Evolutionary conservation across 208 protist genomes (phyloP).

Genomic region (Spongospora subterranea): DNA sequence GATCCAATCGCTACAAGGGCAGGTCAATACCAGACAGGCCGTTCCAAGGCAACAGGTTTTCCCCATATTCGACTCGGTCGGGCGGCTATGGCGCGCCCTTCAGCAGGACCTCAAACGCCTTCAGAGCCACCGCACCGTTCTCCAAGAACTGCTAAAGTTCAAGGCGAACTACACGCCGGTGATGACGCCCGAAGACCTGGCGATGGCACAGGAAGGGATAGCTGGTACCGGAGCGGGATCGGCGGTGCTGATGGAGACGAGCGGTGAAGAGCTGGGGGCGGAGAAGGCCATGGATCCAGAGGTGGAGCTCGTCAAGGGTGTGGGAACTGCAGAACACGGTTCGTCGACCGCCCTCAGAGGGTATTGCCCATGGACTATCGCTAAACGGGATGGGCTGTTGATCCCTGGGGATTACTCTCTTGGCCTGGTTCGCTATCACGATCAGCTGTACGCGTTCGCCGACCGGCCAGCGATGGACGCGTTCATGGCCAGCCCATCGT

Average conservation of each 20-base stretch:
- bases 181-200: not conserved
- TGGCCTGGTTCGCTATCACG: constrained; percentile 62
- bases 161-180: not conserved
- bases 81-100: constrained; percentile 34
- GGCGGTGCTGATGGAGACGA: not conserved
- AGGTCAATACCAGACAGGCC: constrained; percentile 38
- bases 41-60: constrained; percentile 41
- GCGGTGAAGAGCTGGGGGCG: not conserved
- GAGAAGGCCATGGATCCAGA: no score
- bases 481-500: constrained; percentile 20
- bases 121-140: not conserved
- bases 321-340: not conserved
- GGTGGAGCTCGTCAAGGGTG: not conserved
- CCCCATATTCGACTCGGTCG: constrained; percentile 45
- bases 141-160: constrained; percentile 29
- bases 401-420: constrained; percentile 65
- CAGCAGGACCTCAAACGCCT: not conserved
- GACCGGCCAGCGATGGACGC: constrained; percentile 50
- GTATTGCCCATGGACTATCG: constrained; percentile 69
- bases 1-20: constrained; percentile 30
- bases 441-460: constrained; percentile 53
- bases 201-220: not conserved
- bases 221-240: not conserved
- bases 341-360: constrained; percentile 59
- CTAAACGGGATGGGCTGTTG: constrained; percentile 62